Evolutionary conservation across 306 rosid species (phyloP).

Genomic region (Ziziphus jujuba): DNA sequence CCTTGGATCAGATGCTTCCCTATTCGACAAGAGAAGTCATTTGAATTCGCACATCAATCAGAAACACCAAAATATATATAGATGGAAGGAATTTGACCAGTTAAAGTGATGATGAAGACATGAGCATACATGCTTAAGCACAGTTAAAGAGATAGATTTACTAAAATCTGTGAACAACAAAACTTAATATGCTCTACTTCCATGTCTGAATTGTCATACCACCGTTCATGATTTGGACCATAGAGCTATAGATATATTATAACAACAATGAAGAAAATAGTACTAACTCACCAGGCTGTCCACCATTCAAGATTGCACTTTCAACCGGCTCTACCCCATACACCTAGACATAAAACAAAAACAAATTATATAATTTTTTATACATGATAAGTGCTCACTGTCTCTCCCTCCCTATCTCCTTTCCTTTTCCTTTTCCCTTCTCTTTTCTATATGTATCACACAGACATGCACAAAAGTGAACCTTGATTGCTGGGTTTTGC

Average conservation of each 20-base stretch:
- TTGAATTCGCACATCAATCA: not conserved
- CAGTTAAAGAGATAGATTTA: too few species aligned
- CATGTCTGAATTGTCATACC: too few species aligned
- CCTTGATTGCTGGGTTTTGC: conserved; percentile 74
- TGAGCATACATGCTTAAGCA: too few species aligned
- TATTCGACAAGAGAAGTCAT: conserved; percentile 11
- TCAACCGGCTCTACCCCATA: conserved; percentile 83
- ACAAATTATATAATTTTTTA: not conserved
- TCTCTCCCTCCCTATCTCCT: not conserved
- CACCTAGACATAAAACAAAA: conserved; percentile 32
- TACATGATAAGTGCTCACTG: not conserved
- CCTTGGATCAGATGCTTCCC: conserved; percentile 83
- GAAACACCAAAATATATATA: not conserved
- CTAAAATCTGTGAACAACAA: too few species aligned
- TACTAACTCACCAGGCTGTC: conserved; percentile 55
- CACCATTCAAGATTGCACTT: conserved; percentile 78
- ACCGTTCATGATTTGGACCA: too few species aligned
- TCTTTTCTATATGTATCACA: not conserved
- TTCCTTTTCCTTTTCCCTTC: not conserved
- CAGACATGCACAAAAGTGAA: conserved; percentile 17
- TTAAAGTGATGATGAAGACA: too few species aligned
- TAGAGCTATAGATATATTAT: not conserved
- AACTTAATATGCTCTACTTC: too few species aligned
- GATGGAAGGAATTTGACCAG: too few species aligned
- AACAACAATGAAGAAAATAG: not conserved